Evolutionary conservation across 768 basidiomycete genomes (phyloP), one percentile per base, ranked within the genome.

Genomic region (Russula lepida): DNA sequence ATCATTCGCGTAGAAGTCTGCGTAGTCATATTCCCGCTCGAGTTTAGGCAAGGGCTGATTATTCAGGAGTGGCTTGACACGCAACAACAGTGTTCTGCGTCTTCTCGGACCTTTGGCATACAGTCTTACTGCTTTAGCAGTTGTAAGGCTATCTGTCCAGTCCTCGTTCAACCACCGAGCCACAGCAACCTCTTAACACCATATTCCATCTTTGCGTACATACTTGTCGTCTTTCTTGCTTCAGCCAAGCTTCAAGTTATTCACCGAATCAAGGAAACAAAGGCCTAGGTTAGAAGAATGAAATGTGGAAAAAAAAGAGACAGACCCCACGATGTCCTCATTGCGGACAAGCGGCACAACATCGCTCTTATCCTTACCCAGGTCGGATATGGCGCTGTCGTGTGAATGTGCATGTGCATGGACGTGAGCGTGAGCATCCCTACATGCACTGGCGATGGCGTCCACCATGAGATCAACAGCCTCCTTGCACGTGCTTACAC

Each of bases 141-240:
- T 32, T 44, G 30, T 15, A 8, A 17, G n/a, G 19, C 12, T 2
- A 15, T 33, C 7, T 17, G n/a, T 44, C 19, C 37, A 5, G 11
- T 15, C 12, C 41, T 44, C 27, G n/a, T 15, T 71, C 67, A 90
- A 64, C 86, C 81, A 52, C 91, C 89, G 51, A 95, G 73, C 93
- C 93, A 95, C 61, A 95, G 73, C 70, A 95, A 74, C 65, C 92
- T 78, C 78, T 95, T 98, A 54, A 97, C 79, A 0, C 90, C 91
- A 71, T 95, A 92, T 69, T 97, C 94, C 84, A 95, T 88, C 75
- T 93, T 92, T 15, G 92, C 83, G 71, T 91, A 89, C 66, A 95
- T 77, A 63, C 85, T 89, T 3, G 92, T 97, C 77, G 86, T 85
- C 56, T 83, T 79, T 71, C 88, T 85, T 2, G 95, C 95, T 66